Evolutionary conservation across 1,284 basidiomycete genomes (phyloP).

Genomic region (Fereydounia khargensis): DNA sequence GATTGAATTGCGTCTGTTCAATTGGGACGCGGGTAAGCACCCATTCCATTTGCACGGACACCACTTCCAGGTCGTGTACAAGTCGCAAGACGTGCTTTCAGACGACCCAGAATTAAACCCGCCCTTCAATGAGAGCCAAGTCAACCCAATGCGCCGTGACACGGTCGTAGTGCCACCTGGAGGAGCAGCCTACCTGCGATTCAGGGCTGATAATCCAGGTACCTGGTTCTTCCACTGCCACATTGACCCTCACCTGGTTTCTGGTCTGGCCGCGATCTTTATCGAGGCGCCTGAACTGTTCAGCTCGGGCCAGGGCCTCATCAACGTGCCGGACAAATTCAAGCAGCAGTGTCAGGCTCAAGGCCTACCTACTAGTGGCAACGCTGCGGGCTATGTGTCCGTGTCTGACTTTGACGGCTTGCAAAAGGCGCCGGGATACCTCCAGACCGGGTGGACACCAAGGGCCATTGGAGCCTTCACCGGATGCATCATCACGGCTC

Average conservation of each 20-base stretch:
- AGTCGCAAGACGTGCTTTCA: conserved; percentile 72
- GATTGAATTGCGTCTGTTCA: conserved; percentile 46
- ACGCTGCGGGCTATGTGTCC: conserved; percentile 49
- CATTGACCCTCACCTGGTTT: conserved; percentile 60
- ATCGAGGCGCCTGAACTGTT: conserved; percentile 68
- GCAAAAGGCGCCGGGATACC: conserved; percentile 16
- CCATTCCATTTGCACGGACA: conserved; percentile 15
- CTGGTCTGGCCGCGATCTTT: conserved; percentile 72
- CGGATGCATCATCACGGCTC: conserved; percentile 77
- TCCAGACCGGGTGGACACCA: conserved; percentile 41
- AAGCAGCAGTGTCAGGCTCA: conserved; percentile 71
- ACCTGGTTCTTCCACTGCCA: conserved; percentile 49
- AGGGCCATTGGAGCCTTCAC: conserved; percentile 72
- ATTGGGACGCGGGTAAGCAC: conserved; percentile 51
- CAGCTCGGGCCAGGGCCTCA: conserved; percentile 59
- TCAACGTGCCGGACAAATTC: conserved; percentile 63
- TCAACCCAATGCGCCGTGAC: conserved; percentile 59
- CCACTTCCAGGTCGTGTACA: conserved; percentile 61
- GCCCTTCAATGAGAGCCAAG: conserved; percentile 68
- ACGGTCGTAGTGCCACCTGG: conserved; percentile 51
- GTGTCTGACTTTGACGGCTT: conserved; percentile 36
- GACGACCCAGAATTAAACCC: conserved; percentile 77
- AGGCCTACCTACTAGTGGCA: conserved; percentile 61
- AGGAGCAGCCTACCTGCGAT: conserved; percentile 42
- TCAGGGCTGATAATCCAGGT: conserved; percentile 42